Evolutionary conservation across 1,284 basidiomycete species (phyloP), one percentile per base, ranked within the genome.

Genomic region (Gomphus sp.): DNA sequence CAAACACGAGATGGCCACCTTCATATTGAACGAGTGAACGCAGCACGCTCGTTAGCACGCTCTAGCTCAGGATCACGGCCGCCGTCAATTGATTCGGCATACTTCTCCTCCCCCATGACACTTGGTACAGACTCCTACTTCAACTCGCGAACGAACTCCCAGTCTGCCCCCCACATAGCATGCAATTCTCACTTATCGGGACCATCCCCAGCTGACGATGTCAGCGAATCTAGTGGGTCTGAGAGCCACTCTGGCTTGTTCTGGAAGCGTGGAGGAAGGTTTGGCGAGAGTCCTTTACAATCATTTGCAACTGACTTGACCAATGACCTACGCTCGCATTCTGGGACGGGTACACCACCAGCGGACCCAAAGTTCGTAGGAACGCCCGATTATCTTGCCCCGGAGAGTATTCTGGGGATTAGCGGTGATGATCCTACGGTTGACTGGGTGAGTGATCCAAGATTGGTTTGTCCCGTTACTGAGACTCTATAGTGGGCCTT

Each of bases 381-480:
- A 14, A 98, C 95, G 2, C 96, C 96, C 3, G 95, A 98, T 73
- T 98, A 98, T 71, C 80, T 98, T 45, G 93, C 95, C 3, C 95
- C 95, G 0, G 95, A 98, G 72, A 96, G 91, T 51, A 98, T 99
- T 62, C 82, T 98, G 58, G 97, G 97, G 62, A 82, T 98, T 63
- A 90, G 94, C 54, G 93, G 93, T 56, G 96, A 99, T 69, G 95
- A 99, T 73, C 89, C 88, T 47, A 87, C 89, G 14, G 97, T 98
- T 62, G 97, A 99, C 75, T 99, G 97, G 94, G 91, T 93, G 64
- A 58, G 80, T 22, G 65, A 70, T 31, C 57, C 47, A 63, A 47
- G 51, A 8, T 48, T 55, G 59, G 18, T 31, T 49, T 50, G 33
- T 16, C 10, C 25, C 50, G 36, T 4, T 52, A 51, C 59, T 61